phyloP scores from a whole-genome alignment of 1,284 basidiomycete species.

The Ustilago vetiveriae region DNA sequence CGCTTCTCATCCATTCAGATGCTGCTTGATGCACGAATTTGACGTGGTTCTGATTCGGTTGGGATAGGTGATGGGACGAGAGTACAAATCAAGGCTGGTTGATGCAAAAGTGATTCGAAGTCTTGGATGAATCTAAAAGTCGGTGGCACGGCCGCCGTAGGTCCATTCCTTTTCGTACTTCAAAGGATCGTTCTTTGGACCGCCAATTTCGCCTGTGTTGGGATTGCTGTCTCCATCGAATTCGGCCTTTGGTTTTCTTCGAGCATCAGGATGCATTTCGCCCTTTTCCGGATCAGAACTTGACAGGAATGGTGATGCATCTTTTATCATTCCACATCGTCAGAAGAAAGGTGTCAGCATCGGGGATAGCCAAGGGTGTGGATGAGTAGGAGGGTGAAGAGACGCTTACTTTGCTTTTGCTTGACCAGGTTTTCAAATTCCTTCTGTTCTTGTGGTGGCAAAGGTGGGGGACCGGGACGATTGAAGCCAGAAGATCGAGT shows the following conservation, averaged over 20 bases:
- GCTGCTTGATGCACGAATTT: no score
- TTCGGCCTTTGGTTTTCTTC: conserved; percentile 66
- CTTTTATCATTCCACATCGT: conserved; percentile 6
- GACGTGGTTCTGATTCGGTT: no score
- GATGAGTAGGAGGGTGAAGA: no score
- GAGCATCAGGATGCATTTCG: conserved; percentile 67
- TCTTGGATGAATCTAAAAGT: conserved; percentile 46
- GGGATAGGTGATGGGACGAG: no score
- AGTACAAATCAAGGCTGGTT: no score
- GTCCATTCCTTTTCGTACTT: conserved; percentile 66
- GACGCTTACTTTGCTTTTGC: conserved; percentile 63
- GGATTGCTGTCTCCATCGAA: conserved; percentile 73
- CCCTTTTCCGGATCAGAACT: conserved; percentile 43
- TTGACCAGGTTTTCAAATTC: conserved; percentile 68
- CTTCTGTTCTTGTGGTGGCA: conserved; percentile 67
- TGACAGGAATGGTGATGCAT: conserved; percentile 39
- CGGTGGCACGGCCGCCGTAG: conserved; percentile 64
- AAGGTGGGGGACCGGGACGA: conserved; percentile 66
- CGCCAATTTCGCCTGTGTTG: conserved; percentile 71
- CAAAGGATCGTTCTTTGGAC: conserved; percentile 72
- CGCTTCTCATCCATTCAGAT: no score
- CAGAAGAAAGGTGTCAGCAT: no score
- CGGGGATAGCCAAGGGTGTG: no score
- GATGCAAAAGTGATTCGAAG: no score
- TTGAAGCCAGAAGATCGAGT: conserved; percentile 45